phyloP scores from a whole-genome alignment of 2,329 filamentous ascomycete species.

The Scopulariopsis brevicaulis region DNA sequence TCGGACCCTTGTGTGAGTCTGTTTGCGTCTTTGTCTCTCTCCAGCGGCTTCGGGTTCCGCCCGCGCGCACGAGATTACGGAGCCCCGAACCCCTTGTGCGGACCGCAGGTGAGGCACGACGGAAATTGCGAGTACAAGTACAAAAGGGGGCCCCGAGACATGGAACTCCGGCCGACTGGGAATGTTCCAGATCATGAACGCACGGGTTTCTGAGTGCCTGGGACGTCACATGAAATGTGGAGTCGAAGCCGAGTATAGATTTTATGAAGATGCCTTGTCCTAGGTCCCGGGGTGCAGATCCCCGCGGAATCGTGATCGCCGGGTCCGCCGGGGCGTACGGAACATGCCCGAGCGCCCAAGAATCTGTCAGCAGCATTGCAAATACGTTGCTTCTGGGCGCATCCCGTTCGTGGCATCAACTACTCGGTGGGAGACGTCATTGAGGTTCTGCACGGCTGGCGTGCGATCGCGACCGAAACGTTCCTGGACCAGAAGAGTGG shows the following conservation, averaged over 20 bases:
- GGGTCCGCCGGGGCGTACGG: not conserved
- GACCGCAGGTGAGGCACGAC: not conserved
- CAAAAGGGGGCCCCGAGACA: not conserved
- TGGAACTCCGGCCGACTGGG: not conserved
- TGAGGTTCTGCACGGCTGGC: not conserved
- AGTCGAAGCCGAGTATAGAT: no score
- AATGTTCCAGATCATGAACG: not conserved
- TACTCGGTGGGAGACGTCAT: not conserved
- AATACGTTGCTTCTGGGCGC: not conserved
- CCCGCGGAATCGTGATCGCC: not conserved
- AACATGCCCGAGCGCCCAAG: not conserved
- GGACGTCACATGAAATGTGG: no score
- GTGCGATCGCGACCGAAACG: not conserved
- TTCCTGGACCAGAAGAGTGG: not conserved
- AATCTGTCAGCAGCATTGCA: not conserved
- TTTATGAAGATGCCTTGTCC: no score
- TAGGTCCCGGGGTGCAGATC: not conserved
- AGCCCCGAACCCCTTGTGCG: not conserved
- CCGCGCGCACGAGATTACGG: not conserved
- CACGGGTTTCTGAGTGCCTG: not conserved
- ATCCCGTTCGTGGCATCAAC: not conserved
- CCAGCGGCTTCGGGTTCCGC: not conserved
- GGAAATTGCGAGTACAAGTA: not conserved
- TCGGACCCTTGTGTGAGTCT: not conserved
- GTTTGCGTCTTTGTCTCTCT: not conserved